Conservation (phyloP, 176 grass and related monocot species). For the Otatea glauca region DNA sequence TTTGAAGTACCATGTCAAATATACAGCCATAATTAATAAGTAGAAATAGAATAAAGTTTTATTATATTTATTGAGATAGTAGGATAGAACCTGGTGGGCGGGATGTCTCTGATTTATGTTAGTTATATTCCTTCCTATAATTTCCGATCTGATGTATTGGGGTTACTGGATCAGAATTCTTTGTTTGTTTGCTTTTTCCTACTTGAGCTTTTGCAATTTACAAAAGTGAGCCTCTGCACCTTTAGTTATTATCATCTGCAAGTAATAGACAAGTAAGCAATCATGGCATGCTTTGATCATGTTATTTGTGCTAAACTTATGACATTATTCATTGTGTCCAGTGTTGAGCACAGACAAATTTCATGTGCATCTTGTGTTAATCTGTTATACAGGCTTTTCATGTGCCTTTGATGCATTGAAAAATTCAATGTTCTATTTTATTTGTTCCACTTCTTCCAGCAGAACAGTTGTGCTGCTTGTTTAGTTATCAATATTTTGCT, state of each 20-base stretch:
- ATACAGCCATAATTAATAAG: too few species aligned
- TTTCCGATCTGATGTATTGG: not conserved
- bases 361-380: not conserved
- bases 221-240: not conserved
- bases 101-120: constrained; percentile 8
- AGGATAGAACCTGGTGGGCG: not conserved
- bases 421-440: constrained; percentile 33
- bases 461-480: constrained; percentile 15
- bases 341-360: constrained; percentile 7
- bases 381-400: constrained; percentile 22
- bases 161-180: not conserved
- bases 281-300: not conserved
- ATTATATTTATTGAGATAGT: not conserved
- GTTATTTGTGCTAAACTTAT: not conserved
- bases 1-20: too few species aligned
- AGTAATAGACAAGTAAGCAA: not conserved
- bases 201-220: constrained; percentile 9
- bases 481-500: constrained; percentile 17
- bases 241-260: constrained; percentile 8
- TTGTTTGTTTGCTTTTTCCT: constrained; percentile 24
- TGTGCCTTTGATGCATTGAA: constrained; percentile 23
- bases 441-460: not conserved
- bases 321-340: not conserved
- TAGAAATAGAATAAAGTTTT: not conserved
- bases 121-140: not conserved